These are phyloP conservation scores for Metschnikowia koreensis DNA, from an alignment of 805 yeast species.

Conservation along the genomic window DNA sequence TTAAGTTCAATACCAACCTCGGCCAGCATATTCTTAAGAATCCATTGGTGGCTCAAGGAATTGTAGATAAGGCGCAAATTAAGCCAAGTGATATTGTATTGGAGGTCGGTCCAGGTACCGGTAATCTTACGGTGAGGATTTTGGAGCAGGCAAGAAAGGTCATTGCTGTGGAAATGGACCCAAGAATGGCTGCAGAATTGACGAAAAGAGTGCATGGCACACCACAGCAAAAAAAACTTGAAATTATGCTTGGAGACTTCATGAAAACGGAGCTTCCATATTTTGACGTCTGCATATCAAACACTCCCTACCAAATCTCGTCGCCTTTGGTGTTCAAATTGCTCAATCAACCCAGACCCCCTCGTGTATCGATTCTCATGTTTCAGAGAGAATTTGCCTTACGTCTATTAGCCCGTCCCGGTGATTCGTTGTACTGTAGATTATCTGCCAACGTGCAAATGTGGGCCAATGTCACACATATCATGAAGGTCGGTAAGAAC, in stretches of 20 bases:
- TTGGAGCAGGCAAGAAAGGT: constrained; percentile 90
- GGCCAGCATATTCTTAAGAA: constrained; percentile 97
- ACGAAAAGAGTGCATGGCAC: constrained; percentile 97
- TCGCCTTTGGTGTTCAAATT: constrained; percentile 94
- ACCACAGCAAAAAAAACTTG: constrained; percentile 88
- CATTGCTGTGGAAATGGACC: constrained; percentile 98
- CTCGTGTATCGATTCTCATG: constrained; percentile 93
- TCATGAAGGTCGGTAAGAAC: constrained; percentile 96
- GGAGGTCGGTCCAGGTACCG: constrained; percentile 99
- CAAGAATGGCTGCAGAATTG: constrained; percentile 99
- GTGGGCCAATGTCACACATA: constrained; percentile 99
- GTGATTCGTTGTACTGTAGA: constrained; percentile 91
- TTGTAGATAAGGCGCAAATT: constrained; percentile 92
- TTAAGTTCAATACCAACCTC: constrained; percentile 93
- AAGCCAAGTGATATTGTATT: constrained; percentile 89
- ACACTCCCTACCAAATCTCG: constrained; percentile 96
- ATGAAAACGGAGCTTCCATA: constrained; percentile 94
- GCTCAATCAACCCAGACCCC: constrained; percentile 88
- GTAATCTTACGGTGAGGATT: constrained; percentile 91
- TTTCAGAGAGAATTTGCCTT: constrained; percentile 97
- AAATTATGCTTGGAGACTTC: constrained; percentile 90
- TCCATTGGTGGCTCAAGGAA: constrained; percentile 96
- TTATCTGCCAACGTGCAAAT: constrained; percentile 95
- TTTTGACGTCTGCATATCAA: constrained; percentile 93
- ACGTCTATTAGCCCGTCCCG: constrained; percentile 91